Conservation (phyloP, 139 green algal species). For the Trebouxia sp. region DNA sequence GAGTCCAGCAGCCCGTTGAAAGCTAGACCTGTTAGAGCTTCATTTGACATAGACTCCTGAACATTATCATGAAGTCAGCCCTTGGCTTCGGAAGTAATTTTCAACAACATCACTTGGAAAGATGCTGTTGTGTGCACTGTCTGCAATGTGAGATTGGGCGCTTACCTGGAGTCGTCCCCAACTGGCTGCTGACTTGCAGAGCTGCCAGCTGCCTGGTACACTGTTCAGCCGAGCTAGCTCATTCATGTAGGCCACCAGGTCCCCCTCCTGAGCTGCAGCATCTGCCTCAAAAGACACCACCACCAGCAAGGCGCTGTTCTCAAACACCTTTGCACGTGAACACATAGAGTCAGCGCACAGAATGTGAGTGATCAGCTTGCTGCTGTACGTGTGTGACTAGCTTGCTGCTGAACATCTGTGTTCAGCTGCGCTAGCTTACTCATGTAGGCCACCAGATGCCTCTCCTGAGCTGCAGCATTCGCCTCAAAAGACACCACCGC, state of each 20-base stretch:
- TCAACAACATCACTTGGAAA: too few species aligned
- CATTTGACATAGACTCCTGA: too few species aligned
- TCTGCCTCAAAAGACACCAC: constrained; percentile 25
- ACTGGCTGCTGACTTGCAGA: constrained; percentile 14
- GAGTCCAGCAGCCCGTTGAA: too few species aligned
- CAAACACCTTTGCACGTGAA: too few species aligned
- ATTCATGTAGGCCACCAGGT: constrained; percentile 27
- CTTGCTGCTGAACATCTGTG: background rate
- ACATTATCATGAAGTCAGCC: too few species aligned
- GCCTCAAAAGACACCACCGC: constrained; percentile 21
- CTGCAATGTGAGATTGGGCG: too few species aligned
- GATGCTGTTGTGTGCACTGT: too few species aligned
- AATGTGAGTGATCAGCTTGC: too few species aligned
- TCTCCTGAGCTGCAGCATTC: background rate
- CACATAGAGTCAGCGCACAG: too few species aligned
- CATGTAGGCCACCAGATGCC: constrained; percentile 14
- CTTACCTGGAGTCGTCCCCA: constrained; percentile 9
- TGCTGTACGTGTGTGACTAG: too few species aligned
- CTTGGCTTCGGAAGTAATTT: background rate
- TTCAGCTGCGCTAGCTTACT: constrained; percentile 21
- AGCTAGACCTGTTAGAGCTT: too few species aligned
- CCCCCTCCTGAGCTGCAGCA: background rate
- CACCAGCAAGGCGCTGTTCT: constrained; percentile 1
- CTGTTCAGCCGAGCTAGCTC: constrained; percentile 23
- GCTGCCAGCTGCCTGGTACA: constrained; percentile 14